Base-by-base conservation (phyloP, 2,329 filamentous ascomycete genomes). In the Cryphonectria parasitica region DNA sequence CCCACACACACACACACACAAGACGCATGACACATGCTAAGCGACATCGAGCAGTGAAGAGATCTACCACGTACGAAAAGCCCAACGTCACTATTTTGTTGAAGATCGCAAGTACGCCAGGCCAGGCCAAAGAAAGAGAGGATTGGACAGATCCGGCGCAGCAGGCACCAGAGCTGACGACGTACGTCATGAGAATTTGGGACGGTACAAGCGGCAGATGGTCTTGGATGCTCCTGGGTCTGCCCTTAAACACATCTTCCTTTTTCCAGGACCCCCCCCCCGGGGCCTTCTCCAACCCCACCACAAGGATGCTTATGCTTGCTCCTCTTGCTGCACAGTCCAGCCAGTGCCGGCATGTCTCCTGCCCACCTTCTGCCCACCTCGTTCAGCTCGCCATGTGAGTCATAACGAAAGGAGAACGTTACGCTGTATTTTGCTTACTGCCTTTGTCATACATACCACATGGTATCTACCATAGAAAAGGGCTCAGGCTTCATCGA, bases 101-200 rank as follows among this genome's bases (percentile, higher is more conserved):
- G 36, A 39, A 39, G 36, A 39, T 13, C 8, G 11, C 3, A 39
- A 10, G 10, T 2, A 39, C 0, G 11, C 36, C 36, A 39, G 43
- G 43, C 43, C 45, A 49, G 22, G 11, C 22, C 7, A n/a, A 2
- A 49, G 22, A 49, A 49, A 43, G 41, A 43, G 41, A 43, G 41
- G 13, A 0, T 43, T 49, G 19, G 43, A n/a, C 22, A 22, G 31
- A 36, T 31, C 58, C 58, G 34, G 34, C 58, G 34, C 58, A 19
- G 10, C 22, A 61, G 58, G 58, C 58, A 61, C 58, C 58, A 39
- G 19, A 61, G 58, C 58, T 61, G 58, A 61, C 58, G 34, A 39
- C 34, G 31, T 61, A 39, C 58, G 31, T 61, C 58, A 39, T 39
- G 31, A 61, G 34, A 58, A 34, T 58, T 5, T 17, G 54, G 54